A percentile compares a stretch with the other conserved stretches of the same genome.
These are phyloP conservation scores for Malus fusca DNA, from an alignment of 306 rosid genomes.

Conservation along the genomic window DNA sequence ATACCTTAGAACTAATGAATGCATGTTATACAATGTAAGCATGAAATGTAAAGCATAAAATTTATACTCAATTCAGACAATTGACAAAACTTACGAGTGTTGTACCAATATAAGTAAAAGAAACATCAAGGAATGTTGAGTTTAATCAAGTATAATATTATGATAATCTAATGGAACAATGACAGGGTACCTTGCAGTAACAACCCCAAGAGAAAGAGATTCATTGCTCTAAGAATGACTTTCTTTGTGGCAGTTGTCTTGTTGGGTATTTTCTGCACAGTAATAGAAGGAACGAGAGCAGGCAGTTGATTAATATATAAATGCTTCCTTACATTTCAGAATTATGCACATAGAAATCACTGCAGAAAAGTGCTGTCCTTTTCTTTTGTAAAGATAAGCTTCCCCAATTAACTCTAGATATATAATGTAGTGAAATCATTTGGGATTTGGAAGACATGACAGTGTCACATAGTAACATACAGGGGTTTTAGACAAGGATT, in stretches of 20 bases:
- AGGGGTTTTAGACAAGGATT: background rate
- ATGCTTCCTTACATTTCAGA: background rate
- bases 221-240: constrained; percentile 43
- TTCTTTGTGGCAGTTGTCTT: constrained; percentile 52
- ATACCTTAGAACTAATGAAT: background rate
- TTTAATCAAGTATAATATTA: background rate
- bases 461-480: background rate
- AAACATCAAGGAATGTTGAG: background rate
- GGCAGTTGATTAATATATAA: background rate
- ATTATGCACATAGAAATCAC: background rate
- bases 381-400: background rate
- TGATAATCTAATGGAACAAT: constrained; percentile 5
- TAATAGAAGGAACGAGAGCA: background rate
- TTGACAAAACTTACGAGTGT: background rate
- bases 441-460: background rate
- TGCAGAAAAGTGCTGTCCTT: background rate
- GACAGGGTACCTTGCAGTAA: constrained; percentile 49
- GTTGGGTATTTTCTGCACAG: constrained; percentile 54
- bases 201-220: constrained; percentile 66
- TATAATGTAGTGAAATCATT: background rate
- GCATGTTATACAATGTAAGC: background rate
- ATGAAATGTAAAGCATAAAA: background rate
- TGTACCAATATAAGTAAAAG: background rate
- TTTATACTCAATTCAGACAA: constrained; percentile 9
- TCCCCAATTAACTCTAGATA: background rate